Conservation (phyloP, 768 basidiomycete genomes). For the Leccinum boreale region DNA sequence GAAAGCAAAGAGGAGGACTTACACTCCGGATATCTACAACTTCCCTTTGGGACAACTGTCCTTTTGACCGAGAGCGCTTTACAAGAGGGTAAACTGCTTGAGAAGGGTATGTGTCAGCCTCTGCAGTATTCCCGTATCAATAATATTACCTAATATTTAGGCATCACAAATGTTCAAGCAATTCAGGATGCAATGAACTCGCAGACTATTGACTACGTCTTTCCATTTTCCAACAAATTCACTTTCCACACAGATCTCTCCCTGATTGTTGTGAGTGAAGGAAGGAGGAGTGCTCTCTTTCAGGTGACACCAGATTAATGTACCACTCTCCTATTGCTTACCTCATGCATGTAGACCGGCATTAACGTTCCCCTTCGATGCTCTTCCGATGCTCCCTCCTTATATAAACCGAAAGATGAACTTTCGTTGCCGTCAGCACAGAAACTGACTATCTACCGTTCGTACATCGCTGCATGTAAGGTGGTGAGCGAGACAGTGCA, state of each 20-base stretch:
- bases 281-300: constrained; percentile 70
- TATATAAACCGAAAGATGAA: constrained; percentile 50
- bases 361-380: constrained; percentile 49
- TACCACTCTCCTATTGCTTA: background rate
- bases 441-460: constrained; percentile 53
- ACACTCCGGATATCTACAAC: constrained; percentile 70
- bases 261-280: constrained; percentile 60
- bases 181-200: constrained; percentile 59
- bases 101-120: constrained; percentile 35
- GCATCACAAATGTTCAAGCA: constrained; percentile 59
- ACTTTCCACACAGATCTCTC: constrained; percentile 70
- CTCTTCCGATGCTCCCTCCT: constrained; percentile 19
- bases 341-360: constrained; percentile 45
- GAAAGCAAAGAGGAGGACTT: constrained; percentile 70
- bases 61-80: constrained; percentile 66
- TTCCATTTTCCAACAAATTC: constrained; percentile 68
- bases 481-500: constrained; percentile 43
- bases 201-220: constrained; percentile 70
- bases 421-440: constrained; percentile 46
- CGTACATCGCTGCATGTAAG: constrained; percentile 60
- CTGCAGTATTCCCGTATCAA: background rate
- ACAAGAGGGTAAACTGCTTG: constrained; percentile 62
- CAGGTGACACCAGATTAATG: constrained; percentile 40
- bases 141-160: constrained; percentile 31
- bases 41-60: constrained; percentile 57